Base-by-base conservation (phyloP, 2,329 filamentous ascomycete species). In the Amauroascus verrucosus region DNA sequence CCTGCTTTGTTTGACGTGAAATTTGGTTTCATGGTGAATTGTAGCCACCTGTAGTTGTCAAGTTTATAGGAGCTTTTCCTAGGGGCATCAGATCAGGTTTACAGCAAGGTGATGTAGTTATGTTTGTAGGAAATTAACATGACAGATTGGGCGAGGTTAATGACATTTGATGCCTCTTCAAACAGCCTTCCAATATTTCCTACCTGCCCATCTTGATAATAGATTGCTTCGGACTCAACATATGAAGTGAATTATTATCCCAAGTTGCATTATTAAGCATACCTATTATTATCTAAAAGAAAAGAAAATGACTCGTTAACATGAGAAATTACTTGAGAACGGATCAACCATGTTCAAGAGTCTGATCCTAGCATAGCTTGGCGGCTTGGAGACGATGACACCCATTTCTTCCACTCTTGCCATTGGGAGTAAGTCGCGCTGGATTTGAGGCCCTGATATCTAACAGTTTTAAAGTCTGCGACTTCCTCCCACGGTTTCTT, bases 381-480 rank as follows among this genome's bases (percentile, higher is more conserved):
- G 37, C 51, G 52, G 11, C 28, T 26, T 14, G 26, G 41, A 8
- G 52, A 57, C 24, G 54, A 55, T 47, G 51, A 50, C 14, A 83
- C 79, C 85, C 88, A 93, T 14, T 83, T 78, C 65, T 81, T 81
- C 87, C 89, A 96, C 60, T 78, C 78, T 74, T 80, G 83, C 77
- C 83, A 97, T 62, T 91, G 86, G 1, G 67, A 69, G 66, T 87
- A 95, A 47, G 70, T 75, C 56, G 93, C 67, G 53, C 75, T 82
- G 52, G 83, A 79, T 74, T 88, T 90, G 71, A 83, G 82, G 18
- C 93, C 93, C 70, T 93, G 87, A 67, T 97, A 98, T 61, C 87
- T 79, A 53, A 90, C 83, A 1, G 93, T 82, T 61, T 82, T 82
- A 67, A 95, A 75, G 48, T 86, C 82, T 18, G 68, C 72, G 2